Base-by-base conservation (phyloP, 768 basidiomycete species). In the Termitomyces eurrhizus region DNA sequence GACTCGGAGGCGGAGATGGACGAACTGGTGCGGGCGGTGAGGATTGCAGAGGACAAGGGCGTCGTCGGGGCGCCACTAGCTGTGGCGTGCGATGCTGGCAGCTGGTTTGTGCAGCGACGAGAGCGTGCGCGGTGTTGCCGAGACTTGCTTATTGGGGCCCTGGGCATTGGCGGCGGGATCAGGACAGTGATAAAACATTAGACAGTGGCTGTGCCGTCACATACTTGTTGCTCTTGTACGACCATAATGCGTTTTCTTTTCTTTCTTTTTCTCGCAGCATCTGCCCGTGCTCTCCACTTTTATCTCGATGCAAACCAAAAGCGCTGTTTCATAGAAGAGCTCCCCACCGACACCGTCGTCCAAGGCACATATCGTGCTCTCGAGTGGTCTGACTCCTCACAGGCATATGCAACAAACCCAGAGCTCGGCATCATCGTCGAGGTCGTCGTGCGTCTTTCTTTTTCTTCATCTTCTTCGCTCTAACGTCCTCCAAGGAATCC, bases 291-390 rank as follows among this genome's bases (percentile, higher is more conserved):
- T 33, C 87, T 99, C 32, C 97, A 99, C 71, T 97, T 98, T 75
- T 99, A 99, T 72, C 85, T 99, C 60, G 94, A 97, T 71, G 88
- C 94, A 18, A 90, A 92, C 69, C 93, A 97, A 73, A 88, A 90
- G 68, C 84, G 91, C 52, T 99, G 97, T 73, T 98, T 98, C 76
- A 84, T 98, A 60, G 97, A 98, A 70, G 97, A 99, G 72, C 78
- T 98, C 21, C 96, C 97, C 13, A 86, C 87, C 3, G 90, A 96
- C 73, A 98, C 95, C n/a, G 88, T 95, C 33, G 92, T 96, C 41
- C 92, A 97, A 44, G 54, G 95, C 4, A 93, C 94, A 70, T 98
- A 98, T 74, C 85, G 85, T 60, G 95, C 94, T 0, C 78, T 95
- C 35, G 92, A 98, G 74, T 99, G 95, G 95, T 82, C 85, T 21